These are phyloP conservation scores for Holtermanniella nyarrowii DNA, from an alignment of 768 basidiomycete genomes.

Conservation along the genomic window DNA sequence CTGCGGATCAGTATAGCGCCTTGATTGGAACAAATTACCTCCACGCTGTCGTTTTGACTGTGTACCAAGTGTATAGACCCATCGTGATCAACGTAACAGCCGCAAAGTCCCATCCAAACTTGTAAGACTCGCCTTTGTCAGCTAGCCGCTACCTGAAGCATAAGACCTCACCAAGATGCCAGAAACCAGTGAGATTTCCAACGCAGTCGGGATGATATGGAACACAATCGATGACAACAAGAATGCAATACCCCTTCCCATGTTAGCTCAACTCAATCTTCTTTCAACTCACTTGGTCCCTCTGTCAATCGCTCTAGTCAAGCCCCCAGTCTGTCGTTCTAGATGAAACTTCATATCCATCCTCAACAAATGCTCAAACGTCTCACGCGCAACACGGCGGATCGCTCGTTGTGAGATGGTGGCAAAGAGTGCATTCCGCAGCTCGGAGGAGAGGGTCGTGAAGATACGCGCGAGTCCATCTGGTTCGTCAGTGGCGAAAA, in stretches of 20 bases:
- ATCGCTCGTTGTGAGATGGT: constrained; percentile 90
- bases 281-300: constrained; percentile 71
- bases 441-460: constrained; percentile 78
- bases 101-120: constrained; percentile 96
- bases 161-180: constrained; percentile 71
- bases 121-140: constrained; percentile 61
- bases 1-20: constrained; percentile 42
- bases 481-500: constrained; percentile 37
- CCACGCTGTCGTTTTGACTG: constrained; percentile 92
- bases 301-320: constrained; percentile 91
- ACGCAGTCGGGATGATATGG: constrained; percentile 86
- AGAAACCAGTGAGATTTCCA: constrained; percentile 94
- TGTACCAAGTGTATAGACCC: constrained; percentile 92
- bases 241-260: constrained; percentile 81
- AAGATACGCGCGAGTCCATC: constrained; percentile 85
- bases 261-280: constrained; percentile 1
- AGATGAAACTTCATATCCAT: constrained; percentile 89
- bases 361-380: constrained; percentile 83
- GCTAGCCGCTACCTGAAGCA: neutral
- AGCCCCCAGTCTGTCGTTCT: constrained; percentile 83
- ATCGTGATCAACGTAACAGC: constrained; percentile 76
- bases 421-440: constrained; percentile 91
- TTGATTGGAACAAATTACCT: constrained; percentile 47
- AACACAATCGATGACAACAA: constrained; percentile 86
- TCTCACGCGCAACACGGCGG: constrained; percentile 87